Evolutionary conservation across 305 asterid genomes (phyloP).

Genomic region (Fraxinus angustifolia): DNA sequence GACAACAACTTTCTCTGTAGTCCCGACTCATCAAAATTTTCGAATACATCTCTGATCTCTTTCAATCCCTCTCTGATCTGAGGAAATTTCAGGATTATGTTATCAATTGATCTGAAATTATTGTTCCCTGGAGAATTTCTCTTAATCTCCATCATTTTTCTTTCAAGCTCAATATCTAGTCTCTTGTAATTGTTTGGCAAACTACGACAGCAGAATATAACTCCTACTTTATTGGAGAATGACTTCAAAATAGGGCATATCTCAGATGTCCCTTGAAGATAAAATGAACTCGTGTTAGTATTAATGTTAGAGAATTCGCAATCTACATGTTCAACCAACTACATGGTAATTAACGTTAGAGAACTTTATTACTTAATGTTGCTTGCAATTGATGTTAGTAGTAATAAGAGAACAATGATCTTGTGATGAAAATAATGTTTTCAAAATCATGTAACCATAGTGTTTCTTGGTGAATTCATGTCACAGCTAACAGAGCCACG

Average conservation of each 20-base stretch:
- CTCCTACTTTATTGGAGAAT: constrained; percentile 26
- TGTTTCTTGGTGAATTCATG: not conserved
- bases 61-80: constrained; percentile 42
- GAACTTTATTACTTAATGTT: not conserved
- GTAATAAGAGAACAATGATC: not conserved
- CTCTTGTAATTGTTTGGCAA: constrained; percentile 33
- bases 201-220: constrained; percentile 26
- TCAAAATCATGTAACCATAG: not conserved
- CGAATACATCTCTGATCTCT: constrained; percentile 36
- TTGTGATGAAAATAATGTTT: not conserved
- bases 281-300: constrained; percentile 9
- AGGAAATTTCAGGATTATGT: constrained; percentile 50
- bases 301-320: not conserved
- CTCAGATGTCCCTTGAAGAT: constrained; percentile 25
- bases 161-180: constrained; percentile 35
- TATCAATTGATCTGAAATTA: constrained; percentile 42
- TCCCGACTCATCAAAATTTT: constrained; percentile 37
- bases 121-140: constrained; percentile 19
- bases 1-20: not conserved
- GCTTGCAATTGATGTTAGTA: not conserved
- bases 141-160: constrained; percentile 42
- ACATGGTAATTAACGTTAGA: not conserved
- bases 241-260: constrained; percentile 25
- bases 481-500: not conserved
- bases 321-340: not conserved